Evolutionary conservation across 2,329 filamentous ascomycete species (phyloP).

Genomic region (Fonsecaea pedrosoi): DNA sequence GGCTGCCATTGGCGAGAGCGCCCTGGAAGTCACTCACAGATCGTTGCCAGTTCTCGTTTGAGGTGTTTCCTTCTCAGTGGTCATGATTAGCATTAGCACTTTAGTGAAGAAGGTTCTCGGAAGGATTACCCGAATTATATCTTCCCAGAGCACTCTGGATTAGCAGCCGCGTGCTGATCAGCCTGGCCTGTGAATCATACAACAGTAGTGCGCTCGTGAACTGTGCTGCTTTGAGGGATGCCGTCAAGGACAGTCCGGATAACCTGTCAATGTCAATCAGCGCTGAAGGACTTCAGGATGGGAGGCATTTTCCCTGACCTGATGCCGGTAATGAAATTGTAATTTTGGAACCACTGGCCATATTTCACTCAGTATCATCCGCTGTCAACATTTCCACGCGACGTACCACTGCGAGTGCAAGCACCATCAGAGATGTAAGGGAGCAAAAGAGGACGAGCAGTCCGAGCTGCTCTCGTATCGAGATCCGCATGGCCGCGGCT

Average conservation of each 20-base stretch:
- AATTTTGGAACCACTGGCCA: constrained; percentile 64
- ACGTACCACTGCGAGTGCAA: constrained; percentile 73
- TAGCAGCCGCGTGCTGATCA: constrained; percentile 69
- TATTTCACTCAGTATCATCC: constrained; percentile 50
- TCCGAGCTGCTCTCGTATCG: constrained; percentile 85
- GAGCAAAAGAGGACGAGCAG: constrained; percentile 78
- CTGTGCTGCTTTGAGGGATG: constrained; percentile 84
- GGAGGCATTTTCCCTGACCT: constrained; percentile 4
- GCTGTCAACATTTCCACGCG: constrained; percentile 55
- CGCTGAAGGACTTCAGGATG: background rate
- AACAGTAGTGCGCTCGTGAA: constrained; percentile 79
- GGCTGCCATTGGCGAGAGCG: constrained; percentile 67
- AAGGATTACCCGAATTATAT: constrained; percentile 51
- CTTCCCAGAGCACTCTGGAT: constrained; percentile 60
- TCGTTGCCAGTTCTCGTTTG: constrained; percentile 64
- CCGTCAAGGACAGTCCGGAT: constrained; percentile 74
- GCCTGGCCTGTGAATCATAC: constrained; percentile 74
- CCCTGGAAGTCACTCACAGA: constrained; percentile 72
- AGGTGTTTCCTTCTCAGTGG: constrained; percentile 57
- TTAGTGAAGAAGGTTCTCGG: background rate
- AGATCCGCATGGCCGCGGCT: constrained; percentile 71
- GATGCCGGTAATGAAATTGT: constrained; percentile 65
- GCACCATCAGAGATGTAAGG: constrained; percentile 75
- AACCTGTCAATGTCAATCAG: constrained; percentile 46
- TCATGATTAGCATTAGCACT: background rate